These are phyloP conservation scores for Solanum aculeatissimum DNA, from an alignment of 305 asterid species.

Conservation along the genomic window DNA sequence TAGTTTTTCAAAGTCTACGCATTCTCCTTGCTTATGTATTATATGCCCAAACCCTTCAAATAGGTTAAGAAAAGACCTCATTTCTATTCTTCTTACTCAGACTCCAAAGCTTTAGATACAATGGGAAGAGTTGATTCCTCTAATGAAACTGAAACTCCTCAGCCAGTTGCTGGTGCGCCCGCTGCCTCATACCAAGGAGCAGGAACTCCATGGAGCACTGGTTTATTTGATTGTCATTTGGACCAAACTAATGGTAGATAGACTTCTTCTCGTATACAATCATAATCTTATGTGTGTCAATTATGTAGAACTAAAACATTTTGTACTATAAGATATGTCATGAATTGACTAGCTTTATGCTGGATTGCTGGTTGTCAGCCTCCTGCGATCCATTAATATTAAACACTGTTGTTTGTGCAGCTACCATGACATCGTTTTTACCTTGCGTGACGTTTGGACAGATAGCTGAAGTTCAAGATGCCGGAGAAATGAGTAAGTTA, in stretches of 20 bases:
- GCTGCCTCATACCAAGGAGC: background rate
- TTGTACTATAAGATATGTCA: background rate
- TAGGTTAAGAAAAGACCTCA: background rate
- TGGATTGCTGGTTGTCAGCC: background rate
- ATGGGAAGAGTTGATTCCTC: slow-evolving; percentile 11
- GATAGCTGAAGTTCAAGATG: slow-evolving; percentile 24
- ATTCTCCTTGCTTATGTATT: background rate
- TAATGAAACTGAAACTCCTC: background rate
- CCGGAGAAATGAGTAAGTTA: slow-evolving; percentile 24
- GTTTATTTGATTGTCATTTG: slow-evolving; percentile 17
- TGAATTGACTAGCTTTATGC: background rate
- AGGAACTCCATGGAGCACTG: slow-evolving; percentile 19
- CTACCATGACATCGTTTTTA: slow-evolving; percentile 28
- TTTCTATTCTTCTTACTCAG: background rate
- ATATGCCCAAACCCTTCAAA: background rate
- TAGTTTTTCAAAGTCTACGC: background rate
- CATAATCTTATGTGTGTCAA: background rate
- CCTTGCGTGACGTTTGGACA: slow-evolving; percentile 49
- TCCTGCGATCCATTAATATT: background rate
- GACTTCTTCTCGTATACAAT: background rate
- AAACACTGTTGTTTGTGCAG: slow-evolving; percentile 12
- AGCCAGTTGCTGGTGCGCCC: background rate
- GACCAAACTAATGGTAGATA: slow-evolving; percentile 16
- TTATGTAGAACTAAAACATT: background rate
- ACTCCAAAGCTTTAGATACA: background rate